Evolutionary conservation across 2,329 filamentous ascomycete genomes (phyloP).

Genomic region (Claviceps lovelessii): DNA sequence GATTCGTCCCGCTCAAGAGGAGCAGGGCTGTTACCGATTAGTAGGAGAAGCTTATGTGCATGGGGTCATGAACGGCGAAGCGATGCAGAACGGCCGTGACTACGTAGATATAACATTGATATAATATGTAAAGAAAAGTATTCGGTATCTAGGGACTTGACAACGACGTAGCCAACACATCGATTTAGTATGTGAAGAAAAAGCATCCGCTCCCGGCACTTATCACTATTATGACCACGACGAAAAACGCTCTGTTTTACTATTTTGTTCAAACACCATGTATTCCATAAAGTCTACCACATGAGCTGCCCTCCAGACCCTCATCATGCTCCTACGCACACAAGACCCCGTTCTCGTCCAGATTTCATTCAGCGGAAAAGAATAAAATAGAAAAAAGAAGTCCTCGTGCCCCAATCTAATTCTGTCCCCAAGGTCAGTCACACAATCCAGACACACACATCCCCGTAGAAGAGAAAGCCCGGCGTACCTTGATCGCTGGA

Average conservation of each 20-base stretch:
- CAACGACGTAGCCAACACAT: background rate
- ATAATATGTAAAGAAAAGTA: background rate
- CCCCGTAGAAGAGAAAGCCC: too few relatives aligned
- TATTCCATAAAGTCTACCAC: background rate
- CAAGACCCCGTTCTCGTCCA: background rate
- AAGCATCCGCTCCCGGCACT: too few relatives aligned
- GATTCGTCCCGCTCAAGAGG: background rate
- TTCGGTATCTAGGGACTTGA: too few relatives aligned
- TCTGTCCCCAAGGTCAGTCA: background rate
- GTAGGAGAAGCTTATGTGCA: slow-evolving; percentile 8
- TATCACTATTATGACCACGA: too few relatives aligned
- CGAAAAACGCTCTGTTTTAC: too few relatives aligned
- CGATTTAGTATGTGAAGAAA: background rate
- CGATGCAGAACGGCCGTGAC: background rate
- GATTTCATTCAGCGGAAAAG: too few relatives aligned
- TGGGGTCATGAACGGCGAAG: slow-evolving; percentile 8
- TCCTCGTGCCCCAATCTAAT: background rate
- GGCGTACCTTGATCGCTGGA: background rate
- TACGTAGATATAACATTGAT: slow-evolving; percentile 1
- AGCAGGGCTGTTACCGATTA: slow-evolving; percentile 2
- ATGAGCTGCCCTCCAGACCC: background rate
- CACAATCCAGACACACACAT: background rate
- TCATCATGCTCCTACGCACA: background rate
- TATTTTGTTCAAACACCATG: background rate
- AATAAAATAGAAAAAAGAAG: too few relatives aligned